Percentiles rank a stretch among this genome's conserved stretches.
Evolutionary conservation across 139 green algal genomes (phyloP).

Genomic region (Edaphochlamys debaryana): DNA sequence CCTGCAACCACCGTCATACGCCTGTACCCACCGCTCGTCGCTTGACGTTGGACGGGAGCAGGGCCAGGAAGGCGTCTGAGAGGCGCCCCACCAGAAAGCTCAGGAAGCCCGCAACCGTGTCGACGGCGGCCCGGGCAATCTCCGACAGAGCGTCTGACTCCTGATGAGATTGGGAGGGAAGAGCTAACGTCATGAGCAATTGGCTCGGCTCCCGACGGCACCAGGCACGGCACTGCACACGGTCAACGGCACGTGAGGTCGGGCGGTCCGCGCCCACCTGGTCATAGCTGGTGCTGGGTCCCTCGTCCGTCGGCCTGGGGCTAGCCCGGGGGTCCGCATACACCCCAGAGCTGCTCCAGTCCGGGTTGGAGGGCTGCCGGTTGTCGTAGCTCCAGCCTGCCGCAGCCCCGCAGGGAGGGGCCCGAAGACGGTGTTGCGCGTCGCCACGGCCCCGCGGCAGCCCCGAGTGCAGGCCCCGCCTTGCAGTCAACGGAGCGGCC

Average conservation of each 20-base stretch:
- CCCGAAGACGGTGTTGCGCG: too few species aligned
- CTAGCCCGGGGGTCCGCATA: constrained; percentile 18
- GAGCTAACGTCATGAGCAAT: too few species aligned
- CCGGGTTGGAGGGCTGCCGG: too few species aligned
- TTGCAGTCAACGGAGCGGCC: too few species aligned
- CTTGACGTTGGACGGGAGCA: constrained; percentile 10
- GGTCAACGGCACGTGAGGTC: not conserved
- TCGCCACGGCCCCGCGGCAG: too few species aligned
- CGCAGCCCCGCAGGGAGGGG: too few species aligned
- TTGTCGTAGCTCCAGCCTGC: too few species aligned
- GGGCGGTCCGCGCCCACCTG: not conserved
- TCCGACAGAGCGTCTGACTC: constrained; percentile 15
- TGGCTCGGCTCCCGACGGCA: too few species aligned
- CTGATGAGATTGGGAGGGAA: not conserved
- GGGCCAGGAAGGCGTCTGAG: not conserved
- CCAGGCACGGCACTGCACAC: too few species aligned
- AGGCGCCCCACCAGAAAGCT: not conserved
- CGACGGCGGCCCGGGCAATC: not conserved
- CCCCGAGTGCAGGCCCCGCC: too few species aligned
- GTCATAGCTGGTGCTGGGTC: constrained; percentile 29
- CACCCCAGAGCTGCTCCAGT: too few species aligned
- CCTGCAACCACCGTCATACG: too few species aligned
- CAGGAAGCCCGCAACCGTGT: constrained; percentile 5
- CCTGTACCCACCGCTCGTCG: constrained; percentile 30
- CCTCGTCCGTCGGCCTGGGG: not conserved